Percentiles rank a stretch among this genome's conserved stretches.
phyloP scores from a whole-genome alignment of 371 early-diverging fungal species.

The Syncephalastrum sp. region DNA sequence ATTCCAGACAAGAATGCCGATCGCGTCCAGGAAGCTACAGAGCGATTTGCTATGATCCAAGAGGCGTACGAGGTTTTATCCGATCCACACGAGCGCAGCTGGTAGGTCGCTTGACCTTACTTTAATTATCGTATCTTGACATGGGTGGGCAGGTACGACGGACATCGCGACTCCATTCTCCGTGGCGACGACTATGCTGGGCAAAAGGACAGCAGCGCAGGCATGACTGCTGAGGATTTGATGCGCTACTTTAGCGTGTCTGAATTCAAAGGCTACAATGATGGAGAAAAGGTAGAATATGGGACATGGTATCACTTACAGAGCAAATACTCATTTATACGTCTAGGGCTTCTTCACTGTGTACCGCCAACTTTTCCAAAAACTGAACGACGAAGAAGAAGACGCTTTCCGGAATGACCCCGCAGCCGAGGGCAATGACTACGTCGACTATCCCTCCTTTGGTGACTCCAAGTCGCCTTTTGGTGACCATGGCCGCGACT shows the following conservation, averaged over 20 bases:
- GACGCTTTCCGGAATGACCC: constrained; percentile 54
- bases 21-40: constrained; percentile 81
- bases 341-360: constrained; percentile 77
- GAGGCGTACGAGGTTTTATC: constrained; percentile 89
- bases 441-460: constrained; percentile 53
- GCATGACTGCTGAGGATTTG: constrained; percentile 60
- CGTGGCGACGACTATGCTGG: constrained; percentile 59
- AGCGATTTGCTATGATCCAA: constrained; percentile 82
- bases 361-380: constrained; percentile 76
- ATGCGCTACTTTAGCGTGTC: constrained; percentile 71
- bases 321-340: neutral
- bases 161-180: constrained; percentile 79
- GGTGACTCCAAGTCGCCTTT: constrained; percentile 55
- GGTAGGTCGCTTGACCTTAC: constrained; percentile 46
- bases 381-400: constrained; percentile 78
- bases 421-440: constrained; percentile 38
- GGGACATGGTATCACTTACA: neutral
- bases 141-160: constrained; percentile 63
- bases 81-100: constrained; percentile 88
- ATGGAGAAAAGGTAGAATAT: constrained; percentile 45
- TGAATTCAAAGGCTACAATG: constrained; percentile 66
- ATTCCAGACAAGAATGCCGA: constrained; percentile 83
- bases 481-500: constrained; percentile 57
- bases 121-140: neutral
- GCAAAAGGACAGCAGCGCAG: constrained; percentile 41